A percentile compares a stretch with the other conserved stretches of the same genome.
Evolutionary conservation across 2,329 filamentous ascomycete species (phyloP).

Genomic region (Ophiognomonia clavigignenti-juglandacearum): DNA sequence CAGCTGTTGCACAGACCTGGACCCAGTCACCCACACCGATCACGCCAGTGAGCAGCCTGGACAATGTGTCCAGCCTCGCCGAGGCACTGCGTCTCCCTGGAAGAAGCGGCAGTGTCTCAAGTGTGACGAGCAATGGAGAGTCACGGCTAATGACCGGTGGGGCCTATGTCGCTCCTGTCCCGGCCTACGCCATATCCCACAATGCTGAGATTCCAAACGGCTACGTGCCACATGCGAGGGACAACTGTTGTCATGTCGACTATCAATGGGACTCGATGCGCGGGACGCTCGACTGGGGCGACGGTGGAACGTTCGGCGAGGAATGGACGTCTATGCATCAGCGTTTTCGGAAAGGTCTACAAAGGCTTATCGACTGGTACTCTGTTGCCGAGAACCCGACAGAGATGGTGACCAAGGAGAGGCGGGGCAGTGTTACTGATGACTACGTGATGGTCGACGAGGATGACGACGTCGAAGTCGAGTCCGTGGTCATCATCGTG

Average conservation of each 20-base stretch:
- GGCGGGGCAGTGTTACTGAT: slow-evolving; percentile 26
- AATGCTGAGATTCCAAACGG: slow-evolving; percentile 80
- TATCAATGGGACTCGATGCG: slow-evolving; percentile 95
- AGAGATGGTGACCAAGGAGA: slow-evolving; percentile 44
- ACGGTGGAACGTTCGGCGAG: slow-evolving; percentile 82
- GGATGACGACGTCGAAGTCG: slow-evolving; percentile 61
- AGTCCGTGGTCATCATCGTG: slow-evolving; percentile 79
- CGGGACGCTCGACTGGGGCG: slow-evolving; percentile 72
- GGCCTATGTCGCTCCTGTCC: slow-evolving; percentile 68
- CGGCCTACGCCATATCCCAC: slow-evolving; percentile 76
- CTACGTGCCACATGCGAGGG: slow-evolving; percentile 84
- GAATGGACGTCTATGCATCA: slow-evolving; percentile 97
- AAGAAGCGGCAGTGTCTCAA: slow-evolving; percentile 13
- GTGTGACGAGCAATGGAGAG: slow-evolving; percentile 20
- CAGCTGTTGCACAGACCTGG: slow-evolving; percentile 35
- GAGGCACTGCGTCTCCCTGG: slow-evolving; percentile 28
- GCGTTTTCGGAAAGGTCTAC: slow-evolving; percentile 75
- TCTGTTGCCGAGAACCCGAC: slow-evolving; percentile 46
- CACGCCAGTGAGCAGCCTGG: slow-evolving; percentile 16
- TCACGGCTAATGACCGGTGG: slow-evolving; percentile 23
- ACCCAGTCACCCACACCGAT: slow-evolving; percentile 21
- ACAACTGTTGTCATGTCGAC: slow-evolving; percentile 82
- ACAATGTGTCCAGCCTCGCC: slow-evolving; percentile 27
- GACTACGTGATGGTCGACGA: slow-evolving; percentile 28
- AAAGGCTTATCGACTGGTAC: slow-evolving; percentile 82